Evolutionary conservation across 176 grass and related monocot species (phyloP), one percentile per base, ranked within the genome.

Genomic region (Oryza brachyantha): DNA sequence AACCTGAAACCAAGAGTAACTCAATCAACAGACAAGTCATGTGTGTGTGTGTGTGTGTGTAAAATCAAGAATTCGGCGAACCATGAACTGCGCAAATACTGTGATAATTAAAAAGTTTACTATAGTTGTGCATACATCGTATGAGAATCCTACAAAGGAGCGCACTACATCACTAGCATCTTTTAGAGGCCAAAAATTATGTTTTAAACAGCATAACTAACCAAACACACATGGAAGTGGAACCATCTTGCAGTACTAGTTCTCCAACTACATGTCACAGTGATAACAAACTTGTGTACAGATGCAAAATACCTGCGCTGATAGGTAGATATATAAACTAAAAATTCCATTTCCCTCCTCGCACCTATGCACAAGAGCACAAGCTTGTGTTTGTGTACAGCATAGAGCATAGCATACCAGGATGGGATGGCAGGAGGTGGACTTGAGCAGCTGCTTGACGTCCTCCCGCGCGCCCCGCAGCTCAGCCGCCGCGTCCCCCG

Each of bases 381-480:
- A 67, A 60, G 61, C 26, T 46, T 40, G 68, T 5, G 4, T 62
- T 46, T 40, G 68, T 5, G 4, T 62, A 31, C 28, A 32, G 31
- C 31, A 4, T 32, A 32, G 31, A 32, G 31, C n/a, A n/a, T n/a
- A 81, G 16, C 24, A 31, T 86, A 97, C 90, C 86, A 97, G 80
- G 86, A 93, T 93, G 38, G 93, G 93, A 78, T 97, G 88, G 73
- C 93, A 97, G 41, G 76, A 87, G 29, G 71, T 93, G 57, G 74
- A 34, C 73, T 89, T 89, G 41, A 97, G 93, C 67, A 97, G 68
- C 58, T 85, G 79, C 71, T 68, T 93, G 45, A 97, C 85, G 79
- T 97, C 93, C 73, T 91, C 90, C 43, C 71, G 89, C 8, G 93
- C 88, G 17, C 72, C 61, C 61, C 72, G 82, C 72, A 97, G 77